Evolutionary conservation across 441 rosid species (phyloP).

Genomic region (Croton laevigatus): DNA sequence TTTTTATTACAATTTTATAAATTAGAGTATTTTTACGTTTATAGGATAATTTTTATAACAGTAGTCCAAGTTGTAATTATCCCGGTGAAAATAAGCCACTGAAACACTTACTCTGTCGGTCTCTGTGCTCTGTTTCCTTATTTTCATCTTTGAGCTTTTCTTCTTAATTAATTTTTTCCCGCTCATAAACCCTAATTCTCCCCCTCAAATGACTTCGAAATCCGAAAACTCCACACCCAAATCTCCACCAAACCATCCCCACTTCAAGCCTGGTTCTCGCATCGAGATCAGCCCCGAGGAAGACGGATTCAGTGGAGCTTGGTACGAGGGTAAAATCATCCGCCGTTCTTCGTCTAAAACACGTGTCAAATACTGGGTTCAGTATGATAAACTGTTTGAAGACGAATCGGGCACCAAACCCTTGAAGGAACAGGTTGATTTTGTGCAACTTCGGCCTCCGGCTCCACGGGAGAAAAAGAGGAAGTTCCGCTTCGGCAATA

Average conservation of each 20-base stretch:
- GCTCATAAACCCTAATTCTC: constrained; percentile 1
- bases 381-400: constrained; percentile 48
- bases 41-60: no score
- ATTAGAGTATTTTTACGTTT: no score
- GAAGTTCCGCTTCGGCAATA: constrained; percentile 44
- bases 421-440: constrained; percentile 40
- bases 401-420: constrained; percentile 48
- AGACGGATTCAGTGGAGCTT: constrained; percentile 69
- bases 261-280: constrained; percentile 41
- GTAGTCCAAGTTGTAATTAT: no score
- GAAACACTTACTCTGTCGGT: not conserved
- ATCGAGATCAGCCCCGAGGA: constrained; percentile 71
- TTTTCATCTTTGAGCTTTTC: not conserved
- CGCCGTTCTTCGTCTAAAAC: constrained; percentile 29
- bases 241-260: not conserved
- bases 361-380: constrained; percentile 36
- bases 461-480: constrained; percentile 53
- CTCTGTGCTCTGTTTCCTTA: not conserved
- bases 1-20: no score
- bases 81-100: no score
- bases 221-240: constrained; percentile 14
- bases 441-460: constrained; percentile 54
- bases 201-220: constrained; percentile 31
- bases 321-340: constrained; percentile 53
- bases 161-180: not conserved